A percentile compares a stretch with the other conserved stretches of the same genome.
phyloP scores from a whole-genome alignment of 176 grass and related monocot species.

The Rhynchospora tenuis region DNA sequence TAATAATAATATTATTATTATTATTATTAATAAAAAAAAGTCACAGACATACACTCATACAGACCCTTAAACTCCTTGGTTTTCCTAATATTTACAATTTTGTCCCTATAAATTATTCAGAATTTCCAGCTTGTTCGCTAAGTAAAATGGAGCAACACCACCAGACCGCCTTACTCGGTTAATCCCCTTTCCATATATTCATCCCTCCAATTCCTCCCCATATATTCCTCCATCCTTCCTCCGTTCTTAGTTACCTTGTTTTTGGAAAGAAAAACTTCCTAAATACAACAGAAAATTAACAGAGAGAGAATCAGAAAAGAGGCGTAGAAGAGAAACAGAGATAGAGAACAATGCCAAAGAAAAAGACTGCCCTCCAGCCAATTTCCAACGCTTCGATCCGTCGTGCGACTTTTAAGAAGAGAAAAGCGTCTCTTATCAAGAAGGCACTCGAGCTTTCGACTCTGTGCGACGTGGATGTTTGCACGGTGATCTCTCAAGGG shows the following conservation, averaged over 20 bases:
- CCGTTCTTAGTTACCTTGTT: neutral
- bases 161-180: neutral
- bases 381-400: neutral
- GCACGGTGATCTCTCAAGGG: neutral
- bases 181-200: neutral
- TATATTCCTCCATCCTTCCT: neutral
- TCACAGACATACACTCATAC: too few relatives aligned
- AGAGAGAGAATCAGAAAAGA: neutral
- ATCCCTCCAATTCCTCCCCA: too few relatives aligned
- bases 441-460: neutral
- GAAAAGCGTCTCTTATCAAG: constrained; percentile 11
- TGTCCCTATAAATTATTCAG: neutral
- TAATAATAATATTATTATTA: too few relatives aligned
- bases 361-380: neutral
- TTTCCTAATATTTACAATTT: neutral
- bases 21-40: too few relatives aligned
- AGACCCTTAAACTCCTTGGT: neutral
- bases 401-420: constrained; percentile 1
- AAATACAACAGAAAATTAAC: neutral
- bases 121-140: neutral
- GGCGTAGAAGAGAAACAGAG: too few relatives aligned
- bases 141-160: neutral
- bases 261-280: neutral
- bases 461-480: neutral
- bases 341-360: neutral